Evolutionary conservation across 306 rosid species (phyloP).

Genomic region (Sindora glabra): DNA sequence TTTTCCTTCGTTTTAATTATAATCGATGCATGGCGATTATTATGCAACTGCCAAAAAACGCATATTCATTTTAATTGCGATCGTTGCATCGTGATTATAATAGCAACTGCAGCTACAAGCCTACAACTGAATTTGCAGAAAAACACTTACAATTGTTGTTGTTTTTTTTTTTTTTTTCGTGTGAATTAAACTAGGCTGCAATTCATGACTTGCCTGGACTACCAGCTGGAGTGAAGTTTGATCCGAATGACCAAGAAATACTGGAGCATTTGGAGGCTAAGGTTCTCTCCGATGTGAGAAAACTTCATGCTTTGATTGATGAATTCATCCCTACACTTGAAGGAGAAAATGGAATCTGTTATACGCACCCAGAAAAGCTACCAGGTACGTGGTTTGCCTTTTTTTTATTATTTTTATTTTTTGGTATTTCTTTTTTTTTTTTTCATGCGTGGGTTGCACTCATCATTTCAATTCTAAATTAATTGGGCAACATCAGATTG

Average conservation of each 20-base stretch:
- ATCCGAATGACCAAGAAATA: constrained; percentile 82
- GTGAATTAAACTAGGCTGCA: constrained; percentile 32
- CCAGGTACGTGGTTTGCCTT: constrained; percentile 44
- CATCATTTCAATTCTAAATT: not conserved
- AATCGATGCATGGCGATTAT: too few species aligned
- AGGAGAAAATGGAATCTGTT: constrained; percentile 89
- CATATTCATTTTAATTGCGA: too few species aligned
- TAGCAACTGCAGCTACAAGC: too few species aligned
- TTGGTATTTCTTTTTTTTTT: too few species aligned
- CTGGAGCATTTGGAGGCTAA: constrained; percentile 83
- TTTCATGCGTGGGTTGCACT: too few species aligned
- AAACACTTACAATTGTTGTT: too few species aligned
- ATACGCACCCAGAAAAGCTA: constrained; percentile 83
- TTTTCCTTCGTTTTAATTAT: too few species aligned
- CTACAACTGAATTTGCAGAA: too few species aligned
- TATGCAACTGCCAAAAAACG: too few species aligned
- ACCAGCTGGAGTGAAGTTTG: constrained; percentile 93
- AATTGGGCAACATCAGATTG: constrained; percentile 14
- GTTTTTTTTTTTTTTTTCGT: not conserved
- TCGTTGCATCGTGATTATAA: too few species aligned
- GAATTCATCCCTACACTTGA: constrained; percentile 80
- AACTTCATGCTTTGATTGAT: constrained; percentile 81
- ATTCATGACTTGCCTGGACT: constrained; percentile 66
- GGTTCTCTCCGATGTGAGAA: constrained; percentile 37
- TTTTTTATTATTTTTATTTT: not conserved